phyloP scores from a whole-genome alignment of 768 basidiomycete species.

The Suillus clintonianus region DNA sequence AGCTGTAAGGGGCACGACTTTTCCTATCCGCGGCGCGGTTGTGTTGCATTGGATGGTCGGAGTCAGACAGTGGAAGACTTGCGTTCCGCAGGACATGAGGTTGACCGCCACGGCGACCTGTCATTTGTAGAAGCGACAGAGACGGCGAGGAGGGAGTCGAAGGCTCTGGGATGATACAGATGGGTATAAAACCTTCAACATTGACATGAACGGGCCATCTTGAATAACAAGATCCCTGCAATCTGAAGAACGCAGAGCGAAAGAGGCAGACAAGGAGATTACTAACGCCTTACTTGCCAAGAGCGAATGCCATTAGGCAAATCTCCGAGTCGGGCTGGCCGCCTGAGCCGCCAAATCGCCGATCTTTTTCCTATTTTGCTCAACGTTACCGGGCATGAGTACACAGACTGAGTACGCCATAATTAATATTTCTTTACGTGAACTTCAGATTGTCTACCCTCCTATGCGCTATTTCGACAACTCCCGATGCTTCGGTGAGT shows the following conservation, averaged over 20 bases:
- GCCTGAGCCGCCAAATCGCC: too few relatives aligned
- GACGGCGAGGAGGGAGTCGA: conserved; percentile 53
- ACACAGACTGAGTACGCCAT: too few relatives aligned
- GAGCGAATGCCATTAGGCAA: too few relatives aligned
- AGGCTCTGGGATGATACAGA: conserved; percentile 73
- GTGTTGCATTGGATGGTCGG: conserved; percentile 51
- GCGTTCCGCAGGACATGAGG: conserved; percentile 20
- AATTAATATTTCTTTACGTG: background rate
- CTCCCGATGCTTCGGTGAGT: background rate
- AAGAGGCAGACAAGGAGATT: too few relatives aligned
- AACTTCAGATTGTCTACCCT: background rate
- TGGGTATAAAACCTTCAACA: conserved; percentile 38
- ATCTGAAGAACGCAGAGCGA: too few relatives aligned
- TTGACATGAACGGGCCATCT: too few relatives aligned
- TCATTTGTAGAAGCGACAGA: conserved; percentile 20
- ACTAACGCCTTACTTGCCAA: too few relatives aligned
- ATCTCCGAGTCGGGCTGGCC: too few relatives aligned
- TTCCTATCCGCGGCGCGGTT: conserved; percentile 52
- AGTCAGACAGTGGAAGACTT: conserved; percentile 24
- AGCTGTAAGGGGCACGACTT: conserved; percentile 40
- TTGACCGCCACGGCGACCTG: conserved; percentile 10
- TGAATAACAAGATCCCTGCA: too few relatives aligned
- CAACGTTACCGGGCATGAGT: too few relatives aligned
- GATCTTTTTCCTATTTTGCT: too few relatives aligned
- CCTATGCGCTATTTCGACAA: background rate